Evolutionary conservation across 352 stramenopile genomes (phyloP).

Genomic region (Phytophthora tubulina): DNA sequence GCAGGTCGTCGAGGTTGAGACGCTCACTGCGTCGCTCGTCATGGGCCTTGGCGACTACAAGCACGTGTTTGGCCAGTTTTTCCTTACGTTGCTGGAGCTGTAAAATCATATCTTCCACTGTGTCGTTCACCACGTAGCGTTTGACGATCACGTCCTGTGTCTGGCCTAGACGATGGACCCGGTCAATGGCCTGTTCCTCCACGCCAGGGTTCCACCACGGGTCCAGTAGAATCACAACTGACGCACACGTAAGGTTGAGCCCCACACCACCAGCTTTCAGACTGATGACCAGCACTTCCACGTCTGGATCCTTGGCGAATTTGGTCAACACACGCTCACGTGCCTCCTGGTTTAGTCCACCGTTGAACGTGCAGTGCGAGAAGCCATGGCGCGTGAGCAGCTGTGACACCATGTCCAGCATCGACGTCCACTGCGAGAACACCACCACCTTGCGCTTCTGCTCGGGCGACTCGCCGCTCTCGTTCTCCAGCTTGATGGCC

Average conservation of each 20-base stretch:
- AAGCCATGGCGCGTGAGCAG: conserved; percentile 65
- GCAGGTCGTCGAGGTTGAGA: conserved; percentile 75
- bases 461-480: conserved; percentile 18
- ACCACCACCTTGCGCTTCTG: conserved; percentile 87
- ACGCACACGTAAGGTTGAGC: conserved; percentile 92
- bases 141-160: conserved; percentile 87
- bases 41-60: conserved; percentile 59
- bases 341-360: conserved; percentile 70
- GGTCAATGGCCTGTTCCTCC: conserved; percentile 95
- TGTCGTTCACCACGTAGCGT: conserved; percentile 90
- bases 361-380: conserved; percentile 76
- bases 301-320: conserved; percentile 65
- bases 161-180: conserved; percentile 92
- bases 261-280: conserved; percentile 91
- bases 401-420: conserved; percentile 85
- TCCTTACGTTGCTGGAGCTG: conserved; percentile 92
- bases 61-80: conserved; percentile 84
- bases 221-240: conserved; percentile 90
- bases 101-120: conserved; percentile 94
- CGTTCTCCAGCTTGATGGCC: conserved; percentile 65
- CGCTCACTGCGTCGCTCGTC: conserved; percentile 54
- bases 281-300: conserved; percentile 89
- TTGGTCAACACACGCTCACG: conserved; percentile 73
- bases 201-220: conserved; percentile 96
- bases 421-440: conserved; percentile 92